These are phyloP conservation scores for Fimicolochytrium jonesii DNA, from an alignment of 192 early-diverging fungal genomes.

Conservation along the genomic window DNA sequence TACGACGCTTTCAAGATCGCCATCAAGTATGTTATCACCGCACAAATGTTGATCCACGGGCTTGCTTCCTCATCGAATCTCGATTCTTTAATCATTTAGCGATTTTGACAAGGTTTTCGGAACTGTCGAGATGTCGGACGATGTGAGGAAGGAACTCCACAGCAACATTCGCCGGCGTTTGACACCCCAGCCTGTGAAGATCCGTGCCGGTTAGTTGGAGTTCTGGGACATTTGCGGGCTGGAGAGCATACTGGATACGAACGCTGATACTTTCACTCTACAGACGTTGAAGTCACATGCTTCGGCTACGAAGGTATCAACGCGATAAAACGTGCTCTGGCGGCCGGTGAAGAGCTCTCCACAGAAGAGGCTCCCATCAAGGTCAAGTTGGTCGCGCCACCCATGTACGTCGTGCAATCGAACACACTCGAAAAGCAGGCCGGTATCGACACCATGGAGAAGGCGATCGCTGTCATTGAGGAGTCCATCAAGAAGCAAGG, in stretches of 20 bases:
- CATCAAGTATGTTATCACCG: slow-evolving; percentile 61
- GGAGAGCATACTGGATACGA: background rate
- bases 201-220: slow-evolving; percentile 66
- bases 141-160: slow-evolving; percentile 70
- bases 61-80: too few relatives aligned
- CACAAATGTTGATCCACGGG: too few relatives aligned
- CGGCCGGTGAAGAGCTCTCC: slow-evolving; percentile 77
- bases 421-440: slow-evolving; percentile 76
- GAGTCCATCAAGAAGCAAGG: slow-evolving; percentile 67
- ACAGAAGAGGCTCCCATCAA: slow-evolving; percentile 76
- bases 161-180: slow-evolving; percentile 82
- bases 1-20: slow-evolving; percentile 96
- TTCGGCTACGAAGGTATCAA: slow-evolving; percentile 93
- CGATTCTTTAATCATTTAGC: too few relatives aligned
- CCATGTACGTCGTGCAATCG: slow-evolving; percentile 88
- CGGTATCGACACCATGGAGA: slow-evolving; percentile 86
- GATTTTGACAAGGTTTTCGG: slow-evolving; percentile 85
- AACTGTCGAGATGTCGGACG: slow-evolving; percentile 60
- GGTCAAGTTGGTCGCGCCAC: slow-evolving; percentile 88
- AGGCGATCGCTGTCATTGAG: slow-evolving; percentile 78
- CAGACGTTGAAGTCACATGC: slow-evolving; percentile 91
- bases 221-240: background rate
- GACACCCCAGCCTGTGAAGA: slow-evolving; percentile 93
- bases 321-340: slow-evolving; percentile 87
- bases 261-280: background rate